Conservation (phyloP, 768 basidiomycete genomes). For the Lactifluus pinguis region DNA sequence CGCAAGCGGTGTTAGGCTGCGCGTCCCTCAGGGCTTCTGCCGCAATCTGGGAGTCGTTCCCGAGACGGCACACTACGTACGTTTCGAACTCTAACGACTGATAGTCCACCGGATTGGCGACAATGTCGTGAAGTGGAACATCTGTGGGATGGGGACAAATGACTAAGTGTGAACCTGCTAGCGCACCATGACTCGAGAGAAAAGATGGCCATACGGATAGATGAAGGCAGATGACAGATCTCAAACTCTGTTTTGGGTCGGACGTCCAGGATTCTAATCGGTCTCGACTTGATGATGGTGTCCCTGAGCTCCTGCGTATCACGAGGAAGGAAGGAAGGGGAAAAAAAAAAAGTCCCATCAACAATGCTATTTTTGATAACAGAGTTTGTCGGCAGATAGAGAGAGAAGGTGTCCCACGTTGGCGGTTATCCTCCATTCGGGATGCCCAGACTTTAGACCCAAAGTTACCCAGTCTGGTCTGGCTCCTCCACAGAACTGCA, state of each 20-base stretch:
- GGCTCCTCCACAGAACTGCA: constrained; percentile 76
- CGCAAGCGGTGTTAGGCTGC: constrained; percentile 19
- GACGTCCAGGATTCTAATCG: constrained; percentile 60
- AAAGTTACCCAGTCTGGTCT: constrained; percentile 54
- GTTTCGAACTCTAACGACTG: constrained; percentile 16
- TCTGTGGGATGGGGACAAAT: constrained; percentile 37
- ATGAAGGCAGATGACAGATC: constrained; percentile 72
- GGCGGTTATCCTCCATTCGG: constrained; percentile 24
- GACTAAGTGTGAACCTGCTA: neutral
- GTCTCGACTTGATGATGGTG: constrained; percentile 33
- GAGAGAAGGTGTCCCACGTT: constrained; percentile 21
- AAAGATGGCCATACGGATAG: constrained; percentile 46
- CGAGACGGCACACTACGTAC: constrained; percentile 74
- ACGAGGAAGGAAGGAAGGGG: neutral
- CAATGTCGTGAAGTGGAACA: constrained; percentile 57
- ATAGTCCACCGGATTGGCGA: constrained; percentile 44
- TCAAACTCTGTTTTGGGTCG: constrained; percentile 72
- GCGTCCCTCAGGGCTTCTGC: constrained; percentile 49
- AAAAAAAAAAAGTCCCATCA: neutral
- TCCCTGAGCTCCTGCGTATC: constrained; percentile 33
- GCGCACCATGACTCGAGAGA: neutral
- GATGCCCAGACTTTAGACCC: constrained; percentile 33
- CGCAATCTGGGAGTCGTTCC: constrained; percentile 91
- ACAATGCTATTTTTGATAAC: neutral
- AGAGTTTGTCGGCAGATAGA: neutral